phyloP scores from a whole-genome alignment of 2,329 filamentous ascomycete genomes.

The Xylariales sp. region DNA sequence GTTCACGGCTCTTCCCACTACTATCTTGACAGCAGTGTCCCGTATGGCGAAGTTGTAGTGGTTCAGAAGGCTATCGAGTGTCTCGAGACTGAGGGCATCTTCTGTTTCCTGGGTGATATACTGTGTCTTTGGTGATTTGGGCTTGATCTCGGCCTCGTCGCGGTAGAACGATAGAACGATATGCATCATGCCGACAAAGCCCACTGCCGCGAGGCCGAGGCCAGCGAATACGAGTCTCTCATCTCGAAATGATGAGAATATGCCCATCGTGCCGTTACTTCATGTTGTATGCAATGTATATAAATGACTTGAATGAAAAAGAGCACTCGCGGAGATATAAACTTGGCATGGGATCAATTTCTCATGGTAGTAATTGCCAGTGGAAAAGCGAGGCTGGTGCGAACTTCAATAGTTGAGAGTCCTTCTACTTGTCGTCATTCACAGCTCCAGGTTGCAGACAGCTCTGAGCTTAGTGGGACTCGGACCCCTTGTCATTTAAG shows the following conservation, averaged over 20 bases:
- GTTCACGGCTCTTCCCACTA: constrained; percentile 54
- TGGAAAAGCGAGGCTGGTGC: no score
- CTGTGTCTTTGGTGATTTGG: constrained; percentile 59
- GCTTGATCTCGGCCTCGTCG: constrained; percentile 62
- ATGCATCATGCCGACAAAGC: constrained; percentile 53
- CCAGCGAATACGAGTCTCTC: constrained; percentile 50
- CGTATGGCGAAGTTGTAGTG: constrained; percentile 71
- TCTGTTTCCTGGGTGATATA: constrained; percentile 74
- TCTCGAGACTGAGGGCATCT: constrained; percentile 62
- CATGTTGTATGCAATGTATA: constrained; percentile 5
- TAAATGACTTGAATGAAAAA: background rate
- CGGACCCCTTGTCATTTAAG: no score
- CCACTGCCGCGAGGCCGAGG: constrained; percentile 53
- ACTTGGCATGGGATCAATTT: no score
- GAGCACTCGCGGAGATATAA: background rate
- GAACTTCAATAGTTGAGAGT: no score
- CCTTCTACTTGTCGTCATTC: no score
- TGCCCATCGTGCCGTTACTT: constrained; percentile 32
- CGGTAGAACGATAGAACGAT: constrained; percentile 55
- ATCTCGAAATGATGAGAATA: constrained; percentile 37
- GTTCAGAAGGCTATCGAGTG: constrained; percentile 61
- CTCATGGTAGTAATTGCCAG: no score
- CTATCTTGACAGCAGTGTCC: constrained; percentile 59
- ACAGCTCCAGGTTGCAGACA: no score
- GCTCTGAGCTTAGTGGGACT: no score